These are phyloP conservation scores for Trichoderma sp. DNA, from an alignment of 2,329 filamentous ascomycete genomes.

Conservation along the genomic window DNA sequence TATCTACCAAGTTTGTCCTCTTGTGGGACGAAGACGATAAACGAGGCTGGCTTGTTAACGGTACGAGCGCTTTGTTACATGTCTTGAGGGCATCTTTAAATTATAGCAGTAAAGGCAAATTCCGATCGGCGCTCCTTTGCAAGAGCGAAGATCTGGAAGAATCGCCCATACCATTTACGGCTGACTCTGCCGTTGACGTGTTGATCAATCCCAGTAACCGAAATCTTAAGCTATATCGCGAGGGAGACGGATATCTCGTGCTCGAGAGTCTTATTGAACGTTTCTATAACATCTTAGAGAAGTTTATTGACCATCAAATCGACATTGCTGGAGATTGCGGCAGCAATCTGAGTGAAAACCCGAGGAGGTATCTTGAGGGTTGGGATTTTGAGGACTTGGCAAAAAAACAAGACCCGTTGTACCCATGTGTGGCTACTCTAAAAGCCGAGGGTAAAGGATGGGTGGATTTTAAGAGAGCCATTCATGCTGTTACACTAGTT, in stretches of 20 bases:
- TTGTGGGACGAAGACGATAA: slow-evolving; percentile 30
- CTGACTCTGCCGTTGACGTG: not conserved
- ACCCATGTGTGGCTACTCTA: slow-evolving; percentile 25
- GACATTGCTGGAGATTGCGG: slow-evolving; percentile 15
- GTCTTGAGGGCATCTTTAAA: not conserved
- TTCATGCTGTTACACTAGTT: slow-evolving; percentile 25
- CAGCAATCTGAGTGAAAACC: not conserved
- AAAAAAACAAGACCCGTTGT: slow-evolving; percentile 18
- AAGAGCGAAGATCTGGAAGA: not conserved
- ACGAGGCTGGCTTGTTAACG: slow-evolving; percentile 32
- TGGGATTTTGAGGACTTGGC: slow-evolving; percentile 32
- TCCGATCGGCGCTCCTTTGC: not conserved
- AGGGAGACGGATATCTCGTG: slow-evolving; percentile 8
- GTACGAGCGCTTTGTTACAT: slow-evolving; percentile 27
- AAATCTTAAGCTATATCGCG: not conserved
- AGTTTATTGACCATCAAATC: slow-evolving; percentile 28
- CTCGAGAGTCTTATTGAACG: slow-evolving; percentile 17
- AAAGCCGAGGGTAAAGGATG: slow-evolving; percentile 20
- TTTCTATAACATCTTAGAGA: slow-evolving; percentile 24
- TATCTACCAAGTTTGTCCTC: slow-evolving; percentile 23
- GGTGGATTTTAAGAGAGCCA: slow-evolving; percentile 26
- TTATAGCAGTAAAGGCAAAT: not conserved
- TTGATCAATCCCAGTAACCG: not conserved
- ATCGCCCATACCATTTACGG: not conserved
- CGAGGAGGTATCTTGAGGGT: slow-evolving; percentile 28